A percentile compares a stretch with the other conserved stretches of the same genome.
These are phyloP conservation scores for Meyerozyma carpophila DNA, from an alignment of 1,139 yeast species.

Conservation along the genomic window DNA sequence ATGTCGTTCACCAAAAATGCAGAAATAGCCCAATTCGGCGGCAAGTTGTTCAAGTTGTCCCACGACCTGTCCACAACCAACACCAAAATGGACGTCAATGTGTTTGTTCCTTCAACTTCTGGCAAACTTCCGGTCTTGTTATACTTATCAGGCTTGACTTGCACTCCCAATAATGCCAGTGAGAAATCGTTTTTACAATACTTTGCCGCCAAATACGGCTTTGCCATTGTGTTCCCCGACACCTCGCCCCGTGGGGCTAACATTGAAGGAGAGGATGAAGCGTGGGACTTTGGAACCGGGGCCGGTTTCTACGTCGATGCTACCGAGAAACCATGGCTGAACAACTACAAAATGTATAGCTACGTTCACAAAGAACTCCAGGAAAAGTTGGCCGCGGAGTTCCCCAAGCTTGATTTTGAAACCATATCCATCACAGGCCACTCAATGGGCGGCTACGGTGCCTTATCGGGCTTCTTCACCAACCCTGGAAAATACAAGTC, in stretches of 20 bases:
- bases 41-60: conserved; percentile 65
- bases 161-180: conserved; percentile 91
- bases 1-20: conserved; percentile 53
- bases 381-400: conserved; percentile 37
- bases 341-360: conserved; percentile 79
- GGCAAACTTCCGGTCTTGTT: conserved; percentile 62
- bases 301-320: conserved; percentile 95
- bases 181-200: conserved; percentile 89
- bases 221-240: conserved; percentile 90
- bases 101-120: conserved; percentile 62
- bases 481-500: conserved; percentile 74
- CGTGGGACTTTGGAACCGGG: conserved; percentile 89
- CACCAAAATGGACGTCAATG: conserved; percentile 77
- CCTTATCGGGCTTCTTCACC: conserved; percentile 68
- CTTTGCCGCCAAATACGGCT: conserved; percentile 74
- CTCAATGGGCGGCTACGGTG: conserved; percentile 98
- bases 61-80: conserved; percentile 66
- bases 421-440: conserved; percentile 82
- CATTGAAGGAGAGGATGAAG: conserved; percentile 73
- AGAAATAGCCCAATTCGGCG: conserved; percentile 67
- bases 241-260: conserved; percentile 96
- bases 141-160: conserved; percentile 86
- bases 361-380: conserved; percentile 78
- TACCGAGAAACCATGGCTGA: conserved; percentile 62
- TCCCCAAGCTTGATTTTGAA: conserved; percentile 45